Percentiles rank a stretch among this genome's conserved stretches.
Conservation (phyloP, 2,329 filamentous ascomycete species). For the Mycosphaerelloides madeirae region DNA sequence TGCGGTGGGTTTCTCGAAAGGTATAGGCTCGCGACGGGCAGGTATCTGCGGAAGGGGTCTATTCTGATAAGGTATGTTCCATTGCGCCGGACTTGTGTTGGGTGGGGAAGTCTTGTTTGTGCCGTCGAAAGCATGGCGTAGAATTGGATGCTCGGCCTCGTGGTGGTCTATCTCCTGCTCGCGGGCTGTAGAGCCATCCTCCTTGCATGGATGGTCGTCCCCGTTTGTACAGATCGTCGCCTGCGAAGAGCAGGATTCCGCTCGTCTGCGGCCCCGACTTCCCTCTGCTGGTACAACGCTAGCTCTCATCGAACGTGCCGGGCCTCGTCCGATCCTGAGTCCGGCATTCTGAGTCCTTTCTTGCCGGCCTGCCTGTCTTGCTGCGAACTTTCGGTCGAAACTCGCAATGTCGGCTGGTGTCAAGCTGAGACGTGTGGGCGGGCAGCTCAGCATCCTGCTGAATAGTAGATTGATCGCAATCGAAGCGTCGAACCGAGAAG, state of each 20-base stretch:
- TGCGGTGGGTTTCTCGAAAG: no score
- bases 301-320: constrained; percentile 11
- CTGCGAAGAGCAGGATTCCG: constrained; percentile 17
- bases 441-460: constrained; percentile 27
- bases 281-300: constrained; percentile 19
- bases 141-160: no score
- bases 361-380: constrained; percentile 13
- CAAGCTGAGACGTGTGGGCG: constrained; percentile 26
- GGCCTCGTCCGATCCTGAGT: constrained; percentile 20
- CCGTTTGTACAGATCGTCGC: constrained; percentile 12
- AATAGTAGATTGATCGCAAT: no score
- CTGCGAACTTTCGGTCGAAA: constrained; percentile 19
- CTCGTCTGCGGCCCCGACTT: constrained; percentile 15
- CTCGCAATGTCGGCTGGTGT: constrained; percentile 26
- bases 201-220: not conserved
- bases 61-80: no score
- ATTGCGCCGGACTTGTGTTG: no score
- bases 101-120: no score
- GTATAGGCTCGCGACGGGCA: no score
- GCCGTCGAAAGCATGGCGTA: no score
- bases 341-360: constrained; percentile 4
- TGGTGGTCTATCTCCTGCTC: no score
- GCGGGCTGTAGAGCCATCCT: no score
- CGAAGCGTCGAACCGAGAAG: no score
- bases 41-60: no score